These are phyloP conservation scores for Cercospora sp. DNA, from an alignment of 2,329 filamentous ascomycete species.

Conservation along the genomic window DNA sequence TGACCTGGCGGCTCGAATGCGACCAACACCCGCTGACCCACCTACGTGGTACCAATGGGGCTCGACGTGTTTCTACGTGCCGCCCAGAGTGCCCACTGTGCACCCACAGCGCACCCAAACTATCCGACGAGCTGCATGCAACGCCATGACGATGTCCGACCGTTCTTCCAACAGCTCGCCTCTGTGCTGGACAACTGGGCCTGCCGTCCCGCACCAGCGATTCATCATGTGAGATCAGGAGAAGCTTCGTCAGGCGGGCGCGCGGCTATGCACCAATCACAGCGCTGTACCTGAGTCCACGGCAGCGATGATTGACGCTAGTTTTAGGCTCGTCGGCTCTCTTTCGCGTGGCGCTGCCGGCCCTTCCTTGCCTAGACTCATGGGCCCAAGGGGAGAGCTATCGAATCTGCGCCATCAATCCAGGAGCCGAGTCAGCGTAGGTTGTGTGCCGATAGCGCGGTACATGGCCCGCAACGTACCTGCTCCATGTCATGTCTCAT, in stretches of 20 bases:
- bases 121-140: not conserved
- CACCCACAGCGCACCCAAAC: not conserved
- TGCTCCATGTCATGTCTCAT: constrained; percentile 6
- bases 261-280: constrained; percentile 21
- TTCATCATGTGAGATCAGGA: constrained; percentile 16
- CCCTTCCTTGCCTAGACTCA: constrained; percentile 4
- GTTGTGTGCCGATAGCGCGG: constrained; percentile 13
- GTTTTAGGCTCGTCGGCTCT: constrained; percentile 21
- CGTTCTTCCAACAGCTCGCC: not conserved
- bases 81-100: not conserved
- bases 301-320: constrained; percentile 7
- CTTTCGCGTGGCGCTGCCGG: constrained; percentile 12
- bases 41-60: constrained; percentile 3
- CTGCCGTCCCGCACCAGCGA: constrained; percentile 8
- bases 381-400: not conserved
- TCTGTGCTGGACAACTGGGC: not conserved
- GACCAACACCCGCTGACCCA: not conserved
- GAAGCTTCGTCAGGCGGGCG: constrained; percentile 11
- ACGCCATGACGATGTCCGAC: not conserved
- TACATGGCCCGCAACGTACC: constrained; percentile 3
- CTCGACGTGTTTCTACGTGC: not conserved
- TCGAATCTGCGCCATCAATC: not conserved
- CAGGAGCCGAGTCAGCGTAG: constrained; percentile 15
- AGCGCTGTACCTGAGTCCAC: constrained; percentile 12
- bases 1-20: constrained; percentile 2